phyloP scores from a whole-genome alignment of 495 filamentous ascomycete genomes.

The Coniosporium apollinis region DNA sequence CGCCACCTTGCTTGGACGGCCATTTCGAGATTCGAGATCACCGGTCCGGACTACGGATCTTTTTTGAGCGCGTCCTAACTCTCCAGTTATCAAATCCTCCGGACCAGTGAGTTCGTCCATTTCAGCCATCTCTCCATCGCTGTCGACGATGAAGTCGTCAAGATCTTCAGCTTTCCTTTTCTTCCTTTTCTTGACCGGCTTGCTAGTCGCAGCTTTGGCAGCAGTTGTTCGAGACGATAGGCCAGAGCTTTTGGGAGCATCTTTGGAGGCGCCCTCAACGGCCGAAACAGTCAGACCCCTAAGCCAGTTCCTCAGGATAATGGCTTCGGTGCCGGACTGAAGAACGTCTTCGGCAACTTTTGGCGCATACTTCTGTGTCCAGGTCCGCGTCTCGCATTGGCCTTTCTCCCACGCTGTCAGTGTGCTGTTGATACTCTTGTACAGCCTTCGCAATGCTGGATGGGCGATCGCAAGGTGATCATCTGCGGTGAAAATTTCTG shows the following conservation, averaged over 20 bases:
- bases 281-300: conserved; percentile 51
- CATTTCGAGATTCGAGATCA: conserved; percentile 25
- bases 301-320: conserved; percentile 74
- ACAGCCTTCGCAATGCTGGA: conserved; percentile 43
- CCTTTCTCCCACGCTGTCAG: conserved; percentile 69
- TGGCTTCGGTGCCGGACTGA: conserved; percentile 53
- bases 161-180: conserved; percentile 46
- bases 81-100: conserved; percentile 34
- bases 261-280: conserved; percentile 44
- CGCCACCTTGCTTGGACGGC: conserved; percentile 23
- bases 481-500: background rate
- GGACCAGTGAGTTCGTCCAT: conserved; percentile 55
- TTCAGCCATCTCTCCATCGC: conserved; percentile 62
- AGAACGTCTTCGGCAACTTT: conserved; percentile 51
- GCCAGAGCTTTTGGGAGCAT: conserved; percentile 7
- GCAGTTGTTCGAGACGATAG: no score
- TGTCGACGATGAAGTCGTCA: conserved; percentile 73
- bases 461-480: conserved; percentile 21
- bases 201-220: conserved; percentile 23
- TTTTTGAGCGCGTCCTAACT: conserved; percentile 26
- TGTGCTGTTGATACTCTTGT: conserved; percentile 36
- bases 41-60: conserved; percentile 50
- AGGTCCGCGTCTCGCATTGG: conserved; percentile 53
- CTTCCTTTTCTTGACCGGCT: conserved; percentile 43
- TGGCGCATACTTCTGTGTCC: conserved; percentile 82